Conservation (phyloP, 306 rosid species). For the Cicer bijugum region DNA sequence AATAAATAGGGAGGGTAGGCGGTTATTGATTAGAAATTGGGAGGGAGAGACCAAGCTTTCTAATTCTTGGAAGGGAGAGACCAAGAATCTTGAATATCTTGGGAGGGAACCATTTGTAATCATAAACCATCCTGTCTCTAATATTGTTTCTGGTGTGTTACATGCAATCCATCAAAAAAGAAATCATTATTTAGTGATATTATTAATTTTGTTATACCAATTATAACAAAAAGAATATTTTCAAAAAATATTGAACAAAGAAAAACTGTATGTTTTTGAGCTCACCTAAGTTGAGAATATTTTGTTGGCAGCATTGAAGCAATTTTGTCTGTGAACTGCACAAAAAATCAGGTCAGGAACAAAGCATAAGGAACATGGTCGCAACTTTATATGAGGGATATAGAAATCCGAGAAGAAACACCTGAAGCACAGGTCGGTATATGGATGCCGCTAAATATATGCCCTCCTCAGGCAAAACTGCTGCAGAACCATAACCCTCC, state of each 20-base stretch:
- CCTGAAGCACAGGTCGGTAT: conserved; percentile 98
- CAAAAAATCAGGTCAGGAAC: conserved; percentile 49
- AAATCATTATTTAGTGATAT: no score
- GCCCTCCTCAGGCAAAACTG: conserved; percentile 98
- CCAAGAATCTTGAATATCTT: no score
- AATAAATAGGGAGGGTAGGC: no score
- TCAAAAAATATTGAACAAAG: conserved; percentile 8
- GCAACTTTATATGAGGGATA: conserved; percentile 28
- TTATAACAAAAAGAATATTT: not conserved
- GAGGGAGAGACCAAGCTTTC: no score
- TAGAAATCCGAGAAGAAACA: conserved; percentile 44
- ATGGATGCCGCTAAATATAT: conserved; percentile 93
- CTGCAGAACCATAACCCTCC: conserved; percentile 98
- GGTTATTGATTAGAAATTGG: no score
- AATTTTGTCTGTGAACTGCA: conserved; percentile 94
- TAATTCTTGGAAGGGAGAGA: no score
- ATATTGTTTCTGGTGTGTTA: no score
- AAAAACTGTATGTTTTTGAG: conserved; percentile 38
- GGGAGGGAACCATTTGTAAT: no score
- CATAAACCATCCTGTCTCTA: no score
- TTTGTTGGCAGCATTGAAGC: conserved; percentile 87
- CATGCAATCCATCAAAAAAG: no score
- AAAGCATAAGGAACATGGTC: conserved; percentile 31
- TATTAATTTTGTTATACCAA: no score
- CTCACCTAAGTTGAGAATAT: conserved; percentile 93